Percentiles rank a stretch among this genome's conserved stretches.
phyloP scores from a whole-genome alignment of 805 yeast species.

The Yamadazyma ubonensis region DNA sequence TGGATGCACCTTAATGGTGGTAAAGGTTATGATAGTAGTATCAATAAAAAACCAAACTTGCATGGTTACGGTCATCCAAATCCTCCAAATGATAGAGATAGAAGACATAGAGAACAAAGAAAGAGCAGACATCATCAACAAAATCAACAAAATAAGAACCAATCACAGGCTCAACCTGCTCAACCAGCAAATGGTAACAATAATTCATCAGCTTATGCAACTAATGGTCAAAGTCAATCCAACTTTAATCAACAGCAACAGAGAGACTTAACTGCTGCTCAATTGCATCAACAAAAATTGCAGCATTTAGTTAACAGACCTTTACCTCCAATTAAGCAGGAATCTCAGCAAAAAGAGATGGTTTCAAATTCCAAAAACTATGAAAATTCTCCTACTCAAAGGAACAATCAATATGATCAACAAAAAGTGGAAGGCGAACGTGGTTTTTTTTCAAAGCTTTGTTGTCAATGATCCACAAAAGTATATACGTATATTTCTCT shows the following conservation, averaged over 20 bases:
- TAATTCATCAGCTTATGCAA: slow-evolving; percentile 4
- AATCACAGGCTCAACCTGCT: slow-evolving; percentile 12
- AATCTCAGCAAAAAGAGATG: slow-evolving; percentile 15
- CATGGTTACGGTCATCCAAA: slow-evolving; percentile 97
- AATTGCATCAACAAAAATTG: slow-evolving; percentile 48
- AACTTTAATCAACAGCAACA: slow-evolving; percentile 23
- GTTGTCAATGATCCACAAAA: slow-evolving; percentile 32
- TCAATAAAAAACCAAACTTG: slow-evolving; percentile 87
- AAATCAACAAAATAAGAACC: slow-evolving; percentile 1
- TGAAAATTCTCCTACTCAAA: slow-evolving; percentile 20
- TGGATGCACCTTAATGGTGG: slow-evolving; percentile 98
- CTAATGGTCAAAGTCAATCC: slow-evolving; percentile 15
- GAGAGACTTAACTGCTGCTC: slow-evolving; percentile 44
- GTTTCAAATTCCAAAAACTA: slow-evolving; percentile 18
- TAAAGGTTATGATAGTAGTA: slow-evolving; percentile 89
- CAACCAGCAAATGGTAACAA: slow-evolving; percentile 4
- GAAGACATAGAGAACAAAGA: slow-evolving; percentile 48
- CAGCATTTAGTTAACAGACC: slow-evolving; percentile 50
- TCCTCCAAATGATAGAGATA: slow-evolving; percentile 55
- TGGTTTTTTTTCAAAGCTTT: slow-evolving; percentile 44
- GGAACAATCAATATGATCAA: slow-evolving; percentile 34
- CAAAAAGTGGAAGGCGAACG: slow-evolving; percentile 40
- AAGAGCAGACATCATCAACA: slow-evolving; percentile 38
- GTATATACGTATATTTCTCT: slow-evolving; percentile 5
- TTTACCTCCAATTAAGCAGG: slow-evolving; percentile 48